These are phyloP conservation scores for Claviceps digitariae DNA, from an alignment of 2,329 filamentous ascomycete species.

Conservation along the genomic window DNA sequence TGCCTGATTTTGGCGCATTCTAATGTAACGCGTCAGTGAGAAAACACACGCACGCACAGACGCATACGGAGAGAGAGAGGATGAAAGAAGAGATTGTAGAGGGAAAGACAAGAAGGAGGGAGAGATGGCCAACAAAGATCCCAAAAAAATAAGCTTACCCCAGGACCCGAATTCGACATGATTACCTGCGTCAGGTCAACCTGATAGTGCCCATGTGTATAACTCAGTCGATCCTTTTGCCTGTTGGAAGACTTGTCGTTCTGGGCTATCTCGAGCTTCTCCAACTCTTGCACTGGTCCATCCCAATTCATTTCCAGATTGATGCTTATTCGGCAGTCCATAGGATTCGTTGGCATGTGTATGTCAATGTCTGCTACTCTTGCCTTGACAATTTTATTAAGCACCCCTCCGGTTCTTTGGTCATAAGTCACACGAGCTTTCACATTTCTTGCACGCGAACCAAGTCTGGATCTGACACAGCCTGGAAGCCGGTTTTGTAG, in stretches of 20 bases:
- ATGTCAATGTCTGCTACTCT: constrained; percentile 83
- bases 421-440: constrained; percentile 58
- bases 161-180: constrained; percentile 23
- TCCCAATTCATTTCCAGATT: constrained; percentile 88
- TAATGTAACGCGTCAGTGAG: constrained; percentile 11
- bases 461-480: constrained; percentile 46
- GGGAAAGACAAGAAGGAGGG: background rate
- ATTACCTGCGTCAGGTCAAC: constrained; percentile 89
- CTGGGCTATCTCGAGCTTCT: constrained; percentile 23
- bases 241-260: constrained; percentile 42
- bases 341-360: constrained; percentile 58
- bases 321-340: constrained; percentile 88
- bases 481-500: constrained; percentile 48
- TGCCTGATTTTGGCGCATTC: constrained; percentile 31
- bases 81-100: too few relatives aligned
- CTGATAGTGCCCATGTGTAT: constrained; percentile 76
- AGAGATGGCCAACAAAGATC: background rate
- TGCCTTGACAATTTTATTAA: constrained; percentile 82
- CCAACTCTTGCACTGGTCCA: constrained; percentile 47
- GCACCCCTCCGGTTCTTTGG: constrained; percentile 52
- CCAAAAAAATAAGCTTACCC: constrained; percentile 19
- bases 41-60: background rate
- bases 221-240: constrained; percentile 83
- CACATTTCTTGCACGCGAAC: constrained; percentile 30
- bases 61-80: background rate